Conservation (phyloP, 2,329 filamentous ascomycete species). For the Stagonosporopsis cucurbitacearum region DNA sequence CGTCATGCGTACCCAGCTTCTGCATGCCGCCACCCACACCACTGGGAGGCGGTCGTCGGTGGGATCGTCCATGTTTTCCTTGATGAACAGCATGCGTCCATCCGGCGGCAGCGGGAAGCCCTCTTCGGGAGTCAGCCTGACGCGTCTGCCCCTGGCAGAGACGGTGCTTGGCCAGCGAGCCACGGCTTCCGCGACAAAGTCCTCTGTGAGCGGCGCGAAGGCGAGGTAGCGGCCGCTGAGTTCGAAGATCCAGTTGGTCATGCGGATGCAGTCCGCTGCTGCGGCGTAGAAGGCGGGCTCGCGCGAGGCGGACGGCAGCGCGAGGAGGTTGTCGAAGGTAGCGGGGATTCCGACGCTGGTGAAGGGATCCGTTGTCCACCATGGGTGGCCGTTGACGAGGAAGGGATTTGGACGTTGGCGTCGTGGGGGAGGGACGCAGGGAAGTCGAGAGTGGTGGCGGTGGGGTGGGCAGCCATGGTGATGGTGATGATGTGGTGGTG, state of each 20-base stretch:
- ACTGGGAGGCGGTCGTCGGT: neutral
- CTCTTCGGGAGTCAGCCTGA: neutral
- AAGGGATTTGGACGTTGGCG: neutral
- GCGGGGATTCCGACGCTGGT: neutral
- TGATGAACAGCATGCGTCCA: slow-evolving; percentile 3
- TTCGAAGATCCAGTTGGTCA: neutral
- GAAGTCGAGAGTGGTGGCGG: neutral
- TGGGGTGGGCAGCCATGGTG: neutral
- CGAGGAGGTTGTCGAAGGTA: neutral
- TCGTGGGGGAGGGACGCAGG: neutral
- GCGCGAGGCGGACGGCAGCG: neutral
- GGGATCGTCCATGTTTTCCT: neutral
- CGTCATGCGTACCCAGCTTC: neutral
- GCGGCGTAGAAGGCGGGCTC: neutral
- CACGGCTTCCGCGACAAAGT: neutral
- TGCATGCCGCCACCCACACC: neutral
- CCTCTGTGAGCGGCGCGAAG: neutral
- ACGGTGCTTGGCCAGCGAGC: neutral
- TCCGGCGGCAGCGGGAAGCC: neutral
- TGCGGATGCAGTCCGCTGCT: neutral
- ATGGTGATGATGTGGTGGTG: neutral
- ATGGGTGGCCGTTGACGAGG: neutral
- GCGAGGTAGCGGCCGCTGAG: neutral
- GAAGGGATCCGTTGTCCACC: neutral
- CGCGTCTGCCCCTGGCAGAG: neutral